Base-by-base conservation (phyloP, 805 yeast genomes). In the Spathaspora hagerdaliae region DNA sequence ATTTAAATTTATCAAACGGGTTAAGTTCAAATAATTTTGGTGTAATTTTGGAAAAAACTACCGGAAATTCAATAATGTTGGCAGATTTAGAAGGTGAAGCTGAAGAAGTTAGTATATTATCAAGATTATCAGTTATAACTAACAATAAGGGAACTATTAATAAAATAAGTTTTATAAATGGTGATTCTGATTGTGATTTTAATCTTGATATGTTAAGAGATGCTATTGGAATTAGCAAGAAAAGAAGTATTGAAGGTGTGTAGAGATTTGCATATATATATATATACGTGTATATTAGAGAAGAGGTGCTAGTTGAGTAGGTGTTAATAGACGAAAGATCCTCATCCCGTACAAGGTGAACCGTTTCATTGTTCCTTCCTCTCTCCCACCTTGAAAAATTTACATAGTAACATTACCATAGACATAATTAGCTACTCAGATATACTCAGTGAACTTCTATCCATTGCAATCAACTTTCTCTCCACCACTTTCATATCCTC, bases 21-120 rank as follows among this genome's bases (percentile, higher is more conserved):
- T 14, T 27, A 27, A 59, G 72, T 54, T 58, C 73, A n/a, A 67
- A 74, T 9, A 79, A 82, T 43, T 83, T 79, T 59, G 96, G 95
- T 10, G 63, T 85, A 1, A 36, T 42, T 71, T 9, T 71, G 72
- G 26, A 64, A 33, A 55, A 51, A 44, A 55, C 47, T 5, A 33
- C 31, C 11, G 40, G 29, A 1, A 13, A 38, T 12, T 13, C 43
- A 15, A 29, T 48, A 19, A 55, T 87, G 12, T 60, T 89, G 39
- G 82, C 87, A 1, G 97, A 89, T 58, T 56, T 87, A 36, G 95
- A 88, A 59, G 95, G 95, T 11, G 92, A 85, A 49, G 85, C 90
- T 5, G 97, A 89, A 61, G 95, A 88, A 56, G 57, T 69, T 10
- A 73, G 82, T 31, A 73, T 83, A 2, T 64, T 64, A 38, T 79